Base-by-base conservation (phyloP, 73 alveolate genomes). In the Paramecium sonneborni region DNA sequence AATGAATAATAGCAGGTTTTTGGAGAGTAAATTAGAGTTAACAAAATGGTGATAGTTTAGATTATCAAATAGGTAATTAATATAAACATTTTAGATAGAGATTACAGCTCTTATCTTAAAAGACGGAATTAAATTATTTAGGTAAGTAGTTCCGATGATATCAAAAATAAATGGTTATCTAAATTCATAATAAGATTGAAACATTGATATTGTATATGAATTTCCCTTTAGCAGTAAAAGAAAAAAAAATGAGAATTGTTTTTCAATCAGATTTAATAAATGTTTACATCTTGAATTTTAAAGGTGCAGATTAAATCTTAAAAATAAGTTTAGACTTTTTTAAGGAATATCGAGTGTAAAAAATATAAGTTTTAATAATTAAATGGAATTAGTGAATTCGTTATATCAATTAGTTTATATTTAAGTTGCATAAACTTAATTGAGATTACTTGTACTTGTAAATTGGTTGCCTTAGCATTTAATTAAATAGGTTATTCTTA, bases 261-360 rank as follows among this genome's bases (percentile, higher is more conserved):
- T 57, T 97, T 39, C 85, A 92, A 88, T 95, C 96, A 68, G 72
- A 74, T 30, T 92, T 57, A 56, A 85, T 96, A 1, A 94, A 95
- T 35, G 95, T 96, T 84, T 85, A 95, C 32, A 84, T 94, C 34
- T 97, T 97, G 94, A 96, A 96, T 92, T 93, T 97, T 2, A 97
- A 98, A 91, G 99, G 99, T 2, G 99, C 99, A 10, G 99, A 98
- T 85, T 97, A 94, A 18, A 96, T 97, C 18, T 98, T 99, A 95
- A 97, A 85, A 86, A 89, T 0, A 97, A 96, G 94, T 96, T 95
- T n/a, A n/a, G n/a, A n/a, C n/a, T n/a, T n/a, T n/a, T n/a, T n/a
- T n/a, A n/a, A n/a, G n/a, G n/a, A n/a, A n/a, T n/a, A n/a, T n/a
- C n/a, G n/a, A n/a, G n/a, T n/a, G n/a, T n/a, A n/a, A n/a, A n/a